Evolutionary conservation across 495 filamentous ascomycete species (phyloP).

Genomic region (Entonaema liquescens): DNA sequence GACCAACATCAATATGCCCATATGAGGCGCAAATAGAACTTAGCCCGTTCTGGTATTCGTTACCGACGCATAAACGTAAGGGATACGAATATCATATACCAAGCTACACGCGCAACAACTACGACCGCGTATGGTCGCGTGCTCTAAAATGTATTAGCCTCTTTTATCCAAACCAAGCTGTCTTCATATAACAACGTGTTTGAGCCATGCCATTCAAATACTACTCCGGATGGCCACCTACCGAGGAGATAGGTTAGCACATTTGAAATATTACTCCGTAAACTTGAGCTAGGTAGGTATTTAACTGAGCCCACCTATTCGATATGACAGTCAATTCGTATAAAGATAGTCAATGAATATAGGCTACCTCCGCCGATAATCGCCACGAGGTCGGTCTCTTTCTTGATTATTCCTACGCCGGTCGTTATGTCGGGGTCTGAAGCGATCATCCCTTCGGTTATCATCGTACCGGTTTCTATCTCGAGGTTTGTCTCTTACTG

Average conservation of each 20-base stretch:
- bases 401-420: constrained; percentile 42
- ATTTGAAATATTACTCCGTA: background rate
- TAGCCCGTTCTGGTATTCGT: background rate
- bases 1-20: background rate
- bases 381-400: constrained; percentile 27
- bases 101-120: background rate
- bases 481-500: constrained; percentile 42
- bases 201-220: background rate
- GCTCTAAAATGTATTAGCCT: background rate
- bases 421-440: constrained; percentile 19
- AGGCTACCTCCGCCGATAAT: constrained; percentile 38
- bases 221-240: no score
- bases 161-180: background rate
- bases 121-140: background rate
- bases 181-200: background rate
- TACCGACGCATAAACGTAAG: background rate
- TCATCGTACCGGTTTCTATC: constrained; percentile 29
- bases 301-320: background rate
- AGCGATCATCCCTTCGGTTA: constrained; percentile 22
- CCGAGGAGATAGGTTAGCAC: background rate
- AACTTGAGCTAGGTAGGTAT: background rate
- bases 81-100: background rate
- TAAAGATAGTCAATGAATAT: background rate
- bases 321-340: background rate
- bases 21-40: background rate